phyloP scores from a whole-genome alignment of 306 rosid species.

The Gastrolobium bilobum region DNA sequence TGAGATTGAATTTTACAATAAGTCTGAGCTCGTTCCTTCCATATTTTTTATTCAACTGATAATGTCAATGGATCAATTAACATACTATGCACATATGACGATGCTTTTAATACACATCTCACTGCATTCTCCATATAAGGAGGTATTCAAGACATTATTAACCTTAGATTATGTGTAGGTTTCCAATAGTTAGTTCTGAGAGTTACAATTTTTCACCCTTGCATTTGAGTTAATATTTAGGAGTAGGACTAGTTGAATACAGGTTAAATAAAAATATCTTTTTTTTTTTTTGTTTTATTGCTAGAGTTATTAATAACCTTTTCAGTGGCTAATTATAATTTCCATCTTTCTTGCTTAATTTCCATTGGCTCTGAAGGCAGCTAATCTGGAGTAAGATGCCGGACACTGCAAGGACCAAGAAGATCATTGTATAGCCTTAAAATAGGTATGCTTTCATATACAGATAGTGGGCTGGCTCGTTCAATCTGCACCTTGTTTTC shows the following conservation, averaged over 20 bases:
- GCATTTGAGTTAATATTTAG: conserved; percentile 17
- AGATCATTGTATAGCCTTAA: conserved; percentile 30
- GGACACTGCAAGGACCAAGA: too few relatives aligned
- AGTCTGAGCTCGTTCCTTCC: background rate
- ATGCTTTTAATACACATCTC: background rate
- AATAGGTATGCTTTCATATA: conserved; percentile 44
- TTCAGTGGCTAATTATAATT: too few relatives aligned
- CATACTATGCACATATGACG: background rate
- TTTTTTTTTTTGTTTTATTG: background rate
- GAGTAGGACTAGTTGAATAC: background rate
- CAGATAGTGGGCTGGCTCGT: conserved; percentile 10
- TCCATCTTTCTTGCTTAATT: too few relatives aligned
- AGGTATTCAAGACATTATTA: too few relatives aligned
- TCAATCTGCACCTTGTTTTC: conserved; percentile 8
- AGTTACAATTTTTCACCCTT: conserved; percentile 23
- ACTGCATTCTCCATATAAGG: too few relatives aligned
- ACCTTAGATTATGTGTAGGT: too few relatives aligned
- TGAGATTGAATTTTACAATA: background rate
- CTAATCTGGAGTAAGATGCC: too few relatives aligned
- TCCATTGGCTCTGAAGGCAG: too few relatives aligned
- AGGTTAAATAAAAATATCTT: conserved; percentile 20
- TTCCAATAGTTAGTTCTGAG: too few relatives aligned
- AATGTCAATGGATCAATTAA: background rate
- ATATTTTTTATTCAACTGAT: conserved; percentile 6
- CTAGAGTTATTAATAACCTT: conserved; percentile 15